Conservation (phyloP, 1,284 basidiomycete species). For the Fomes fomentarius region DNA sequence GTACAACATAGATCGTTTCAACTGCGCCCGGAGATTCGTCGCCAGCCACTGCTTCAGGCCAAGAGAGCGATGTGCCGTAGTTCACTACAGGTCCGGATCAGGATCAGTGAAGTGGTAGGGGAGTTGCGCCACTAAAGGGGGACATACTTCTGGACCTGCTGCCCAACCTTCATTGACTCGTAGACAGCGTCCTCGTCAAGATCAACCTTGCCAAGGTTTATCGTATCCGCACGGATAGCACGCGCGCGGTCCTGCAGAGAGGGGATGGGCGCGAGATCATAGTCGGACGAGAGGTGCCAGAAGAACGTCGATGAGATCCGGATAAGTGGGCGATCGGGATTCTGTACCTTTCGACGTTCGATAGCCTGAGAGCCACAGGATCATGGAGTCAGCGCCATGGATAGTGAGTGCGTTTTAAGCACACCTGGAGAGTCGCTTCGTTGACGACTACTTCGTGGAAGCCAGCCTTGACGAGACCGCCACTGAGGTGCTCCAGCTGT, state of each 20-base stretch:
- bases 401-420: constrained; percentile 1
- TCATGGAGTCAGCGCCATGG: too few relatives aligned
- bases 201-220: constrained; percentile 40
- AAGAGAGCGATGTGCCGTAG: constrained; percentile 83
- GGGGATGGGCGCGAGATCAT: constrained; percentile 68
- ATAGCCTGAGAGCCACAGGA: too few relatives aligned
- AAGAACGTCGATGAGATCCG: constrained; percentile 95
- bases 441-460: constrained; percentile 93
- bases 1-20: not conserved
- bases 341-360: constrained; percentile 55
- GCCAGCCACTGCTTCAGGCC: too few relatives aligned
- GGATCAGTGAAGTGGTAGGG: too few relatives aligned
- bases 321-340: constrained; percentile 80
- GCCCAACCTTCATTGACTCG: constrained; percentile 81
- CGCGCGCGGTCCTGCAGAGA: constrained; percentile 51
- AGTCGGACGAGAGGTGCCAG: constrained; percentile 90
- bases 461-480: constrained; percentile 88
- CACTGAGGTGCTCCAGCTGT: constrained; percentile 88
- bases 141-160: constrained; percentile 81
- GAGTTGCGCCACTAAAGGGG: not conserved
- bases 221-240: constrained; percentile 40
- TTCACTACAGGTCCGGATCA: constrained; percentile 48
- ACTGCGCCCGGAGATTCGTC: too few relatives aligned
- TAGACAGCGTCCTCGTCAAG: constrained; percentile 56
- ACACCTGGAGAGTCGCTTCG: constrained; percentile 70